Base-by-base conservation (phyloP, 768 basidiomycete genomes). In the Pleurotus djamor region DNA sequence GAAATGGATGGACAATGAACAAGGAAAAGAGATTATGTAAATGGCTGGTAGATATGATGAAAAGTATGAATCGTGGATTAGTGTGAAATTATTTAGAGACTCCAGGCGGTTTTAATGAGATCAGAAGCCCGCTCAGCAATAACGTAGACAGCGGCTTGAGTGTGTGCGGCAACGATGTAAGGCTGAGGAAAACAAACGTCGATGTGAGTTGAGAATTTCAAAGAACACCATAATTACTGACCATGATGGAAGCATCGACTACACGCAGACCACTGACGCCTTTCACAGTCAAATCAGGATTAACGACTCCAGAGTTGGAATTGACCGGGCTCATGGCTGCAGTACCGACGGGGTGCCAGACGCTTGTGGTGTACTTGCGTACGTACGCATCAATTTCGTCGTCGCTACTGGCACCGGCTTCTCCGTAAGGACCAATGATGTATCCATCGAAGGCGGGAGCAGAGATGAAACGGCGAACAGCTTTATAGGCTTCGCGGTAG, bases 171-270 rank as follows among this genome's bases (percentile, higher is more conserved):
- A 1, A 66, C 62, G 13, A 70, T 63, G 47, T 65, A 61, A 4
- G 66, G 67, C 69, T 68, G 49, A 8, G 17, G 34, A 50, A 32
- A 12, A 12, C n/a, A 41, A 28, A 28, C 21, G 2, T 28, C 32
- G 10, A 13, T 50, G 16, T 13, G 49, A 28, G 21, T 28, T 28
- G 21, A 28, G 32, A 9, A 28, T 28, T 50, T 5, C 7, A 12
- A 17, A 16, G 10, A 32, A 50, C 5, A 10, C 21, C 21, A 28
- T 28, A 50, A 35, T 2, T 12, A 33, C 70, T 48, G 48, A 70
- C 71, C 51, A 69, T 58, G 6, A 77, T 65, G 16, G 74, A 74
- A 10, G 69, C 67, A 65, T 79, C 76, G 14, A 76, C 72, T 21
- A 79, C 64, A 13, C 76, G 65, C 28, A 79, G 52, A 1, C 73